Percentiles rank a stretch among this genome's conserved stretches.
Conservation (phyloP, 192 early-diverging fungal species). For the Piromyces finnis region DNA sequence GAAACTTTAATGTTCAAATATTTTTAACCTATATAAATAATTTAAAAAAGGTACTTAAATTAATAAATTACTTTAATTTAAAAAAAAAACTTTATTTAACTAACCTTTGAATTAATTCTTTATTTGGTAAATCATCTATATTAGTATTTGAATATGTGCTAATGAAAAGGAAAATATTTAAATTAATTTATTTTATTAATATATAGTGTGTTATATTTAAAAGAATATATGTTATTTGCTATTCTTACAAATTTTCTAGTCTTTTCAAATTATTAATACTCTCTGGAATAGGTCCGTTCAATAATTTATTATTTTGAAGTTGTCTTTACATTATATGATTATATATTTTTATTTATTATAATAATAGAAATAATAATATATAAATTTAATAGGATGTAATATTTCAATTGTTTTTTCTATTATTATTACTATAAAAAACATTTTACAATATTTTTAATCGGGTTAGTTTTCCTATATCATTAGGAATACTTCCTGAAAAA, state of each 20-base stretch:
- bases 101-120: background rate
- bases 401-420: too few relatives aligned
- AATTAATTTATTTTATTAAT: too few relatives aligned
- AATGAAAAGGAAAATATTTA: too few relatives aligned
- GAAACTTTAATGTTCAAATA: background rate
- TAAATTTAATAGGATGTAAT: too few relatives aligned
- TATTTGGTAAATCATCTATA: background rate
- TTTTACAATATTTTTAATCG: background rate
- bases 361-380: too few relatives aligned
- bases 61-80: too few relatives aligned
- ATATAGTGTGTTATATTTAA: too few relatives aligned
- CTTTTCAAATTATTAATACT: background rate
- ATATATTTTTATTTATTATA: too few relatives aligned
- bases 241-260: background rate
- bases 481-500: background rate
- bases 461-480: background rate
- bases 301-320: background rate
- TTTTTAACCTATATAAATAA: background rate
- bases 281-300: background rate
- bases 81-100: too few relatives aligned
- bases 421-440: too few relatives aligned
- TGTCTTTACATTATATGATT: background rate
- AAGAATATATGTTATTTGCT: too few relatives aligned
- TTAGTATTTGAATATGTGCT: background rate
- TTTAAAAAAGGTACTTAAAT: too few relatives aligned